Evolutionary conservation across 2,329 filamentous ascomycete genomes (phyloP).

Genomic region (Paracorniculantispora psalliotae): DNA sequence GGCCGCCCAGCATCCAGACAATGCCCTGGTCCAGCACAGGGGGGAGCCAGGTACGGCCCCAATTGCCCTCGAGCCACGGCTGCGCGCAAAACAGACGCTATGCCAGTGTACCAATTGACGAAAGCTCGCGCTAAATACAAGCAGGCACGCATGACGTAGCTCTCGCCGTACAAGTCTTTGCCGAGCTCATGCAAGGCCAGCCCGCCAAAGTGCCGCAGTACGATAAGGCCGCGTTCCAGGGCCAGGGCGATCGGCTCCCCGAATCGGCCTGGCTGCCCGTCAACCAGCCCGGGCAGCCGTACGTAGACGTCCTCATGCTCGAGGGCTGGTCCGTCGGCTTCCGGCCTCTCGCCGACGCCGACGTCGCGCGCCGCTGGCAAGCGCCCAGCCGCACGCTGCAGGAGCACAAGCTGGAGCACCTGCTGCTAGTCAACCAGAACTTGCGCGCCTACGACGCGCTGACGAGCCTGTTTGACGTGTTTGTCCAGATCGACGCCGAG

Average conservation of each 20-base stretch:
- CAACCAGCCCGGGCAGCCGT: conserved; percentile 44
- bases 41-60: conserved; percentile 64
- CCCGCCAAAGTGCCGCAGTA: conserved; percentile 64
- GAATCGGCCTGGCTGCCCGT: conserved; percentile 56
- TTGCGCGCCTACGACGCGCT: conserved; percentile 44
- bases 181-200: conserved; percentile 45
- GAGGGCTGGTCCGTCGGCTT: conserved; percentile 94
- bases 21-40: conserved; percentile 72
- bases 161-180: conserved; percentile 60
- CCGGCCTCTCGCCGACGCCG: conserved; percentile 51
- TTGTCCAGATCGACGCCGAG: conserved; percentile 63
- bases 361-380: conserved; percentile 48
- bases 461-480: conserved; percentile 47
- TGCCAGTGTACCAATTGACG: background rate
- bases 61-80: background rate
- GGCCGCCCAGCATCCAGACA: conserved; percentile 59
- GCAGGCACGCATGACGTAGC: conserved; percentile 65
- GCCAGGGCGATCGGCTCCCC: conserved; percentile 70
- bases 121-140: background rate
- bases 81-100: background rate
- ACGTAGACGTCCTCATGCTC: conserved; percentile 66
- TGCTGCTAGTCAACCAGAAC: conserved; percentile 46
- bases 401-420: conserved; percentile 43
- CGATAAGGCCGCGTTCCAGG: conserved; percentile 74
- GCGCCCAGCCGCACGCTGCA: conserved; percentile 44